These are phyloP conservation scores for Chaetomium fimeti DNA, from an alignment of 495 filamentous ascomycete species.

Conservation along the genomic window DNA sequence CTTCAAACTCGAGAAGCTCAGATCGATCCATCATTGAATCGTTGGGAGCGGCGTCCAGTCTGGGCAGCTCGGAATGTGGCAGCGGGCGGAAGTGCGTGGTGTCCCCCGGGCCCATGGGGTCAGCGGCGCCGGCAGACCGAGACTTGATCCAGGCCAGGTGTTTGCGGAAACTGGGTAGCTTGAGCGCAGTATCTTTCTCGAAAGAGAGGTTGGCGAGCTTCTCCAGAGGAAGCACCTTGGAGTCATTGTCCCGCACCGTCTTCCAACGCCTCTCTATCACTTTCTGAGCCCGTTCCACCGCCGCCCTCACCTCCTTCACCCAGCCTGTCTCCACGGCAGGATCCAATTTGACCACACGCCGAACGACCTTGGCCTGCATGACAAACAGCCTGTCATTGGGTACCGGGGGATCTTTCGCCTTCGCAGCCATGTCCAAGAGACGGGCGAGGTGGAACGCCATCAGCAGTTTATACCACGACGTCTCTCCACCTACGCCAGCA, in stretches of 20 bases:
- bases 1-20: not conserved
- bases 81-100: not conserved
- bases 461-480: constrained; percentile 53
- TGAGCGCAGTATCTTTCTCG: constrained; percentile 14
- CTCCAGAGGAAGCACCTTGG: not conserved
- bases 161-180: not conserved
- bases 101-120: constrained; percentile 18
- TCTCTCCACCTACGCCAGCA: not conserved
- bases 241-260: constrained; percentile 9
- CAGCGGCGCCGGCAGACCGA: not conserved
- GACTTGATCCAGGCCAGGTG: constrained; percentile 21
- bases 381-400: constrained; percentile 26
- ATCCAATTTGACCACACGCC: constrained; percentile 50
- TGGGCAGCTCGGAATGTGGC: not conserved
- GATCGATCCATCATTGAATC: constrained; percentile 24
- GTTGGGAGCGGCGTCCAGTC: not conserved
- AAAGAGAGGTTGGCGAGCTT: constrained; percentile 14
- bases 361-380: constrained; percentile 53
- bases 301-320: not conserved
- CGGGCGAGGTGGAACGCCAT: constrained; percentile 53
- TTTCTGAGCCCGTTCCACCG: not conserved
- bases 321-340: not conserved
- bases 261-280: constrained; percentile 19
- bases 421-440: constrained; percentile 36
- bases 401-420: not conserved